Conservation (phyloP, 2,329 filamentous ascomycete genomes). For the Metarhizium brunneum region DNA sequence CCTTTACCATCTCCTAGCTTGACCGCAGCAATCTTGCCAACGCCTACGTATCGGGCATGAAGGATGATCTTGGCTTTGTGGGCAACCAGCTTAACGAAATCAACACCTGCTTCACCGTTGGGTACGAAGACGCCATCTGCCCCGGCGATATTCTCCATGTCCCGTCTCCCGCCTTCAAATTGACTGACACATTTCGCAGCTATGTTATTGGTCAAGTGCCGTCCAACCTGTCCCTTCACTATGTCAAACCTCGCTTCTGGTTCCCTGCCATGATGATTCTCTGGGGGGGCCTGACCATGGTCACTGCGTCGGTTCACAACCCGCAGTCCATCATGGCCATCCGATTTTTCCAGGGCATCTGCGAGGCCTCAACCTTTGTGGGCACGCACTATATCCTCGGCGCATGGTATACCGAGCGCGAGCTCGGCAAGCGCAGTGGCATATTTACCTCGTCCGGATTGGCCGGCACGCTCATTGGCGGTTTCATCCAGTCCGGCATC, state of each 20-base stretch:
- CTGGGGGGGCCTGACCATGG: conserved; percentile 57
- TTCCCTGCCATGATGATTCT: conserved; percentile 54
- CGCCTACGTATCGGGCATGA: conserved; percentile 33
- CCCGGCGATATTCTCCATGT: too few species aligned
- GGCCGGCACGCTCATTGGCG: conserved; percentile 41
- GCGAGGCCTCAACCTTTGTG: conserved; percentile 29
- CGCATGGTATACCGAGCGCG: conserved; percentile 50
- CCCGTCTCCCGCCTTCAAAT: not conserved
- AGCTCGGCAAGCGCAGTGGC: conserved; percentile 53
- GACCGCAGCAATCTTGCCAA: conserved; percentile 27
- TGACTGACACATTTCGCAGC: conserved; percentile 9
- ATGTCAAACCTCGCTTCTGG: conserved; percentile 53
- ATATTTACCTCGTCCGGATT: conserved; percentile 54
- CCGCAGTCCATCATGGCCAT: conserved; percentile 28
- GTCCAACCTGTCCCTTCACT: conserved; percentile 52
- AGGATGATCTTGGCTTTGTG: conserved; percentile 41
- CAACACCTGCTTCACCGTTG: conserved; percentile 46
- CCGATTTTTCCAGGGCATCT: conserved; percentile 29
- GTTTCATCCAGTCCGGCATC: conserved; percentile 55
- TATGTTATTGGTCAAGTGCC: conserved; percentile 51
- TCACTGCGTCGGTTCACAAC: conserved; percentile 29
- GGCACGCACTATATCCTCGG: conserved; percentile 34
- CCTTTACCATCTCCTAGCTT: conserved; percentile 8
- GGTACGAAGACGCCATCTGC: conserved; percentile 34
- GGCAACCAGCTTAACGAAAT: conserved; percentile 38